phyloP scores from a whole-genome alignment of 2,329 filamentous ascomycete genomes.

The Beauveria sp. region DNA sequence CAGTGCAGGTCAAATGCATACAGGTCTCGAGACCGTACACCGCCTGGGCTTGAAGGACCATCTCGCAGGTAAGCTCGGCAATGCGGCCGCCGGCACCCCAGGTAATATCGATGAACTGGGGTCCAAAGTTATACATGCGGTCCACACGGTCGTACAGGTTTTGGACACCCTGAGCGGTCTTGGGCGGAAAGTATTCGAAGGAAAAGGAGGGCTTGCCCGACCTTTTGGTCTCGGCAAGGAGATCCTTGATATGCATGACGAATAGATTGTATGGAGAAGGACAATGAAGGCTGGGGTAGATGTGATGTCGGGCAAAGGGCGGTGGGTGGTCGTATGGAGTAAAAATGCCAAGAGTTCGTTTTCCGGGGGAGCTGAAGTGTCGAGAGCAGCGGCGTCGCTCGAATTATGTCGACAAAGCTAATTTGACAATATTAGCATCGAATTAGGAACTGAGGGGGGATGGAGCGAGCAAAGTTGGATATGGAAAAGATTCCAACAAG shows the following conservation, averaged over 20 bases:
- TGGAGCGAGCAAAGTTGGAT: not conserved
- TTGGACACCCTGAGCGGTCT: conserved; percentile 94
- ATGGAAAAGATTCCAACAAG: not conserved
- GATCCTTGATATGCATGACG: conserved; percentile 92
- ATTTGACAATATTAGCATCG: not conserved
- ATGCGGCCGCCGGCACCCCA: conserved; percentile 94
- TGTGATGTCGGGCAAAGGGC: not conserved
- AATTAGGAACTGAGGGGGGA: too few species aligned
- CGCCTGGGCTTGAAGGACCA: conserved; percentile 92
- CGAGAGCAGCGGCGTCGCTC: not conserved
- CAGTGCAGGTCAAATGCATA: conserved; percentile 98
- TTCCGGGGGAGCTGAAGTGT: not conserved
- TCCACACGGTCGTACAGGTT: conserved; percentile 99
- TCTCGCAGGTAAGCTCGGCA: conserved; percentile 90
- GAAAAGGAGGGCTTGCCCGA: conserved; percentile 84
- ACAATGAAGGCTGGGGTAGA: not conserved
- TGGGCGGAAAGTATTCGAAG: conserved; percentile 98
- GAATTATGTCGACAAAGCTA: not conserved
- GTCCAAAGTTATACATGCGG: conserved; percentile 91
- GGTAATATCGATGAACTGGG: conserved; percentile 95
- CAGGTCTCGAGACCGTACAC: conserved; percentile 96
- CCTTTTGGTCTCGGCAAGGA: conserved; percentile 74
- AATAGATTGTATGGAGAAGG: conserved; percentile 2
- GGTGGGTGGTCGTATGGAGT: not conserved
- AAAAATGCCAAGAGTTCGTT: not conserved